These are phyloP conservation scores for Daldinia sp. DNA, from an alignment of 2,329 filamentous ascomycete species.

Conservation along the genomic window DNA sequence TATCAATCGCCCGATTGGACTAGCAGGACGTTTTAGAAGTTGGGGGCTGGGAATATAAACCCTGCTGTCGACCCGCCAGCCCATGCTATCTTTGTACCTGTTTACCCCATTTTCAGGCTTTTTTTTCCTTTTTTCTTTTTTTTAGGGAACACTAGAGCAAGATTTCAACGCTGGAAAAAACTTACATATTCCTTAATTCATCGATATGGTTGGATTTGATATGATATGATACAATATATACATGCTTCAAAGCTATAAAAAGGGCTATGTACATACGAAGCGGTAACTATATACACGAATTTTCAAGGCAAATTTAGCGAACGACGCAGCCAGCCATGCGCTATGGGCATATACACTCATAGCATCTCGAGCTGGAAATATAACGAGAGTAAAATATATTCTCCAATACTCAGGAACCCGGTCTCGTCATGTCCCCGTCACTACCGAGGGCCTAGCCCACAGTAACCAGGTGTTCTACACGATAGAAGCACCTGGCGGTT, in stretches of 20 bases:
- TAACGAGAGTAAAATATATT: neutral
- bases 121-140: too few species aligned
- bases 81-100: too few species aligned
- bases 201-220: neutral
- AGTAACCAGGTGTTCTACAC: too few species aligned
- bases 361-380: neutral
- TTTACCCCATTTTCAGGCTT: neutral
- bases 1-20: neutral
- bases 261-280: neutral
- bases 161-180: neutral
- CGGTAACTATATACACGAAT: constrained; percentile 27
- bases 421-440: neutral
- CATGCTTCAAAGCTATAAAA: constrained; percentile 21
- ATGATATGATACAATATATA: constrained; percentile 23
- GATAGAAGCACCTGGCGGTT: too few species aligned
- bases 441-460: neutral
- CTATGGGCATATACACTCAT: too few species aligned
- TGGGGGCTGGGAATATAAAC: neutral
- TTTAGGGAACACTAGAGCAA: neutral
- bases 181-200: too few species aligned
- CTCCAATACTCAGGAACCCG: neutral
- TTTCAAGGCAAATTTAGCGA: neutral
- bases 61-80: neutral
- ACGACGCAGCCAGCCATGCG: neutral
- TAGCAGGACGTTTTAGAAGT: neutral